phyloP scores from a whole-genome alignment of 2,329 filamentous ascomycete species.

The Alternaria sp. region DNA sequence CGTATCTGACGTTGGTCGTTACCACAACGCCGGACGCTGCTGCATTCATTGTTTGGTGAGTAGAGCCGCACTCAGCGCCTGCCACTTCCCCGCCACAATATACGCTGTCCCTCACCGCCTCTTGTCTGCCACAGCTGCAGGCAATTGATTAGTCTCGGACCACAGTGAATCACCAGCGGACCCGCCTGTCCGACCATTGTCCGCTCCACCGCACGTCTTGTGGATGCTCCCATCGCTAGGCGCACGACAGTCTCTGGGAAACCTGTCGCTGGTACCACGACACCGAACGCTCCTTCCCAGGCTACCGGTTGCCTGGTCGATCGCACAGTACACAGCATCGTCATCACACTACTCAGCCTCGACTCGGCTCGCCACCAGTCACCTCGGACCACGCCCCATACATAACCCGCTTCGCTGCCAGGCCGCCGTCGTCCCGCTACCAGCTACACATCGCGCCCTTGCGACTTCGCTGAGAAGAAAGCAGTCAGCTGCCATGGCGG shows the following conservation, averaged over 20 bases:
- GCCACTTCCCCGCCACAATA: conserved; percentile 9
- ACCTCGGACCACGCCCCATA: conserved; percentile 22
- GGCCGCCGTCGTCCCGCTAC: conserved; percentile 17
- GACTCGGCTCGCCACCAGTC: conserved; percentile 25
- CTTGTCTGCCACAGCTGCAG: conserved; percentile 10
- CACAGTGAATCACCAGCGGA: conserved; percentile 4
- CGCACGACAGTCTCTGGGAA: conserved; percentile 31
- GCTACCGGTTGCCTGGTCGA: conserved; percentile 13
- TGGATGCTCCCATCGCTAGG: conserved; percentile 32
- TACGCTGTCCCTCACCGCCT: conserved; percentile 27
- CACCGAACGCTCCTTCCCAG: conserved; percentile 13
- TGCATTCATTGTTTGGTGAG: conserved; percentile 8
- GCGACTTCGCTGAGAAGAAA: conserved; percentile 9
- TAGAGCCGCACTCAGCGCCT: conserved; percentile 4
- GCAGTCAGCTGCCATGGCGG: conserved; percentile 32
- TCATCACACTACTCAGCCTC: conserved; percentile 19
- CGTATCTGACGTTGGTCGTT: conserved; percentile 11
- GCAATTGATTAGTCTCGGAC: conserved; percentile 1
- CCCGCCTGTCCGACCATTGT: conserved; percentile 2
- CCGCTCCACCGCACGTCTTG: conserved; percentile 24
- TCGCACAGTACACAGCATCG: conserved; percentile 20
- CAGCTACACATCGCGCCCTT: conserved; percentile 15
- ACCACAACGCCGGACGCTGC: conserved; percentile 14
- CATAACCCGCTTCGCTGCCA: conserved; percentile 21
- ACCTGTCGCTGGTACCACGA: conserved; percentile 25